Percentiles rank a stretch among this genome's conserved stretches.
Conservation (phyloP, 495 filamentous ascomycete species). For the Aspergillus hancockii region DNA sequence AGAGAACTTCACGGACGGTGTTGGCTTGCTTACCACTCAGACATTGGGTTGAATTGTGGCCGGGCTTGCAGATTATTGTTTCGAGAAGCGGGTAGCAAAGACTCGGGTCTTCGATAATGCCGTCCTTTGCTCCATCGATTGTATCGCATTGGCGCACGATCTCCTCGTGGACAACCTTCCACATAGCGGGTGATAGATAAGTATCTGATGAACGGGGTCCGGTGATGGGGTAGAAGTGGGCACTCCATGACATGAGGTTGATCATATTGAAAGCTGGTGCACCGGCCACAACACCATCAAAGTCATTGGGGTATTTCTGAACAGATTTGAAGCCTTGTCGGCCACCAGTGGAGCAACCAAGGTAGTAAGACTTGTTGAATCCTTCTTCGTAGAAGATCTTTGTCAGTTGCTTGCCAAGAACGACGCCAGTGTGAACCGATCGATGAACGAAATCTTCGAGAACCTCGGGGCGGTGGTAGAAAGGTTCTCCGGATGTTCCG, state of each 20-base stretch:
- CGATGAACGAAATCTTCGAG: slow-evolving; percentile 52
- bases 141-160: slow-evolving; percentile 66
- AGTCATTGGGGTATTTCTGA: slow-evolving; percentile 53
- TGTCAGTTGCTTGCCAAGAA: slow-evolving; percentile 51
- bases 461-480: slow-evolving; percentile 53
- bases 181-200: slow-evolving; percentile 53
- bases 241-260: slow-evolving; percentile 55
- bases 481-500: slow-evolving; percentile 50
- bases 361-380: slow-evolving; percentile 52
- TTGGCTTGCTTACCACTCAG: slow-evolving; percentile 57
- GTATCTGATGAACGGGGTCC: slow-evolving; percentile 46
- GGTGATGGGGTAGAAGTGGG: slow-evolving; percentile 51
- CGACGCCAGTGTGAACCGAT: slow-evolving; percentile 52
- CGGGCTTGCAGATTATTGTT: slow-evolving; percentile 50
- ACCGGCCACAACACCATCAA: slow-evolving; percentile 69
- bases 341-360: slow-evolving; percentile 59
- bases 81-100: slow-evolving; percentile 57
- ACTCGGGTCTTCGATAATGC: slow-evolving; percentile 62
- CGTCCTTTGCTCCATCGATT: slow-evolving; percentile 63
- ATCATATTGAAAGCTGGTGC: slow-evolving; percentile 53
- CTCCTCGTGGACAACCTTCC: slow-evolving; percentile 55
- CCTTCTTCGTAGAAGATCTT: slow-evolving; percentile 47
- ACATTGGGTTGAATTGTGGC: slow-evolving; percentile 42
- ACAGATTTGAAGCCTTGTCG: slow-evolving; percentile 53
- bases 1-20: slow-evolving; percentile 56